A percentile compares a stretch with the other conserved stretches of the same genome.
Conservation (phyloP, 2,329 filamentous ascomycete genomes). For the Fusarium vanettenii region DNA sequence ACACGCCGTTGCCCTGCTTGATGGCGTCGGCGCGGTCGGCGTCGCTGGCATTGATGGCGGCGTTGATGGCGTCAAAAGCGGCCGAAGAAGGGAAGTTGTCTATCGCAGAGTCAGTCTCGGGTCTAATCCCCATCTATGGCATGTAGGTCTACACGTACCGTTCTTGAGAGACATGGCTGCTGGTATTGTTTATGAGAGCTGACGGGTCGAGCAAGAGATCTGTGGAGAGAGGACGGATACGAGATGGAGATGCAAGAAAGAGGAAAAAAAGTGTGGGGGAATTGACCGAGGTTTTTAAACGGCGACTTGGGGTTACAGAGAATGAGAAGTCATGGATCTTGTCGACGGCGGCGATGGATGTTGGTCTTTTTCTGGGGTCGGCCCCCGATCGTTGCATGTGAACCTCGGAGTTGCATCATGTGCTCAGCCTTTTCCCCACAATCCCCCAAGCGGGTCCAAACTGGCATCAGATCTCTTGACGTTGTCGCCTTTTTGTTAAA, state of each 20-base stretch:
- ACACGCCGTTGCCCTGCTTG: slow-evolving; percentile 88
- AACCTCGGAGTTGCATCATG: slow-evolving; percentile 48
- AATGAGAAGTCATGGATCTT: slow-evolving; percentile 9
- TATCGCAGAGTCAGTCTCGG: slow-evolving; percentile 47
- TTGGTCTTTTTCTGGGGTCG: slow-evolving; percentile 15
- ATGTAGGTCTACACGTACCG: slow-evolving; percentile 66
- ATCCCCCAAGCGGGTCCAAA: neutral
- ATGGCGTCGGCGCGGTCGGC: slow-evolving; percentile 87
- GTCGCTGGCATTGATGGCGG: slow-evolving; percentile 74
- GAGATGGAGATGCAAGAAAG: slow-evolving; percentile 1
- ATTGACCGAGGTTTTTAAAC: slow-evolving; percentile 38
- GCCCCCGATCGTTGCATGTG: slow-evolving; percentile 43
- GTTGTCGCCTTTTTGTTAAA: neutral
- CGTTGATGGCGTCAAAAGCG: slow-evolving; percentile 90
- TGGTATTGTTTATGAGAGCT: slow-evolving; percentile 42
- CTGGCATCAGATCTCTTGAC: neutral
- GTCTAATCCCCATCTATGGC: too few species aligned
- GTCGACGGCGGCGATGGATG: neutral
- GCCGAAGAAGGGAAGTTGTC: slow-evolving; percentile 89
- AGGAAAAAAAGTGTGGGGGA: slow-evolving; percentile 29
- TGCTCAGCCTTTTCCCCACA: slow-evolving; percentile 28
- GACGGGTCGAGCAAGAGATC: neutral
- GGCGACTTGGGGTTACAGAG: slow-evolving; percentile 1
- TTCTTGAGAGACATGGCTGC: slow-evolving; percentile 78
- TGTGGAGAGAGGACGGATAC: neutral